Conservation (phyloP, 495 filamentous ascomycete genomes). For the Hypoxylon fragiforme region DNA sequence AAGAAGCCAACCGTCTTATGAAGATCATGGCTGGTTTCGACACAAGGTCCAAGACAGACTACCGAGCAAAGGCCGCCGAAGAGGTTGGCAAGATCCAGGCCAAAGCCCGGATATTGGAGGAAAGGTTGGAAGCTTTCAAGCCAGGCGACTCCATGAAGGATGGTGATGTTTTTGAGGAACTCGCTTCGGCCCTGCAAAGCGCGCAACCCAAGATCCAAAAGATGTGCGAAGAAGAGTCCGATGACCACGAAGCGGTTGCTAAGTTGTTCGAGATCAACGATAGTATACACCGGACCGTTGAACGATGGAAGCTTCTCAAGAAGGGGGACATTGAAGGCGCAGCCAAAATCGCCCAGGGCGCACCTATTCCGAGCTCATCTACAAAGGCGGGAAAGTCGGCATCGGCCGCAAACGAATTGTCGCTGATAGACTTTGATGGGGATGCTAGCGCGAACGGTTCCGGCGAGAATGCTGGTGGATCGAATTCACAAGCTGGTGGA, state of each 20-base stretch:
- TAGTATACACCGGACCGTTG: constrained; percentile 95
- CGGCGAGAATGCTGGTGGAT: constrained; percentile 38
- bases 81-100: constrained; percentile 91
- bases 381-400: constrained; percentile 71
- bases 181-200: constrained; percentile 86
- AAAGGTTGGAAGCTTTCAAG: constrained; percentile 83
- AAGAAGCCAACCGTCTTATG: constrained; percentile 96
- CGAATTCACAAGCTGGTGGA: constrained; percentile 41
- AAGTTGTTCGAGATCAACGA: constrained; percentile 98
- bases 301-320: constrained; percentile 91
- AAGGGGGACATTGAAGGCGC: constrained; percentile 90
- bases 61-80: constrained; percentile 94
- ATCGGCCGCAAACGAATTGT: constrained; percentile 81
- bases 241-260: constrained; percentile 92
- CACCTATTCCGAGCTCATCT: constrained; percentile 54
- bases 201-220: constrained; percentile 98
- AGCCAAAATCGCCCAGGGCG: constrained; percentile 82
- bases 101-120: constrained; percentile 89
- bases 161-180: constrained; percentile 94
- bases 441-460: constrained; percentile 64
- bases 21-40: constrained; percentile 99
- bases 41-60: constrained; percentile 92
- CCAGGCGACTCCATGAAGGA: constrained; percentile 81
- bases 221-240: constrained; percentile 99
- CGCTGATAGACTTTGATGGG: constrained; percentile 88